These are phyloP conservation scores for Tremella fuciformis DNA, from an alignment of 768 basidiomycete genomes.

Conservation along the genomic window DNA sequence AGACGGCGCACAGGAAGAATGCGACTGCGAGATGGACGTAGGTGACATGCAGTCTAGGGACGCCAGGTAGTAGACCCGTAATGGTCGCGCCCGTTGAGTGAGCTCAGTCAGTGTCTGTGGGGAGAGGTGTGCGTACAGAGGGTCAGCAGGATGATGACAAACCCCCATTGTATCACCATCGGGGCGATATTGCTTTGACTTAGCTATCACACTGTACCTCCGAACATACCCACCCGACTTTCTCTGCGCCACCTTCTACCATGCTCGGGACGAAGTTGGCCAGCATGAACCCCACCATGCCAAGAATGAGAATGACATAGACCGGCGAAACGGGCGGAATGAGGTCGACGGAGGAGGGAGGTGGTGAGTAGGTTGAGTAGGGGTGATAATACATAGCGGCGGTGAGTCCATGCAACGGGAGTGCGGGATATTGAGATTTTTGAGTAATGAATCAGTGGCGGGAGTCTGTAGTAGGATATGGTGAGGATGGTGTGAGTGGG, in stretches of 20 bases:
- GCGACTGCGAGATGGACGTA: conserved; percentile 47
- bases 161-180: conserved; percentile 36
- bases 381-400: not conserved
- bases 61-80: conserved; percentile 37
- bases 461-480: no score
- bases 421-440: no score
- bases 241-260: conserved; percentile 24
- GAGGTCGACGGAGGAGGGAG: not conserved
- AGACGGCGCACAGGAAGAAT: conserved; percentile 30
- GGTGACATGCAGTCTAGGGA: conserved; percentile 38
- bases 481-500: no score
- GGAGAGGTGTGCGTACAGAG: conserved; percentile 22
- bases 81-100: conserved; percentile 25
- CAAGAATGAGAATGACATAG: conserved; percentile 37
- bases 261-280: conserved; percentile 35
- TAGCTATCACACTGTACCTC: no score
- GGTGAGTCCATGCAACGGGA: no score
- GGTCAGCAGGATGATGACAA: conserved; percentile 35
- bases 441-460: no score
- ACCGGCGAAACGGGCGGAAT: conserved; percentile 22
- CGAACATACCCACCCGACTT: conserved; percentile 36
- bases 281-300: conserved; percentile 40
- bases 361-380: not conserved
- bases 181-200: conserved; percentile 32
- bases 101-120: not conserved